A percentile compares a stretch with the other conserved stretches of the same genome.
phyloP scores from a whole-genome alignment of 192 early-diverging fungal species.

The Obelidium mucronatum region DNA sequence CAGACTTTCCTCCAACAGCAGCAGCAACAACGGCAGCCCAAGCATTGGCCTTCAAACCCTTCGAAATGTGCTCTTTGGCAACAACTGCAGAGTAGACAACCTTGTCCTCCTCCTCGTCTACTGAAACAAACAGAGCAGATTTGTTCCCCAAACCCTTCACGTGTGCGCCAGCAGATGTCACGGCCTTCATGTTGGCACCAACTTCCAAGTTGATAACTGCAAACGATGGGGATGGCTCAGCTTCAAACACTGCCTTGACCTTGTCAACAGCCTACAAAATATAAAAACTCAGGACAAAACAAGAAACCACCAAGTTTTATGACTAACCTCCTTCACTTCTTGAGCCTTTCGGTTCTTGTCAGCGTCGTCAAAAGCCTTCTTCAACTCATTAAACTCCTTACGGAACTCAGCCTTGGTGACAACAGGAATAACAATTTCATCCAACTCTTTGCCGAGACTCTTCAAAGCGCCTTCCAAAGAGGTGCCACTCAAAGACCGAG shows the following conservation, averaged over 20 bases:
- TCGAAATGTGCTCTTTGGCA: conserved; percentile 69
- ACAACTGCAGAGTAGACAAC: conserved; percentile 87
- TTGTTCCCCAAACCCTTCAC: conserved; percentile 85
- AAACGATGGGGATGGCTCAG: conserved; percentile 65
- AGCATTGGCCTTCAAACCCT: conserved; percentile 87
- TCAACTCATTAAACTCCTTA: conserved; percentile 72
- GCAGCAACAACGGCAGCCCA: conserved; percentile 89
- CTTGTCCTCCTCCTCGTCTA: conserved; percentile 70
- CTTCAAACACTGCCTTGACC: conserved; percentile 76
- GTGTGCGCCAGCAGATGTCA: conserved; percentile 77
- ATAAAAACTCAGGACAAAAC: background rate
- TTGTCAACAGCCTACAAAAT: conserved; percentile 65
- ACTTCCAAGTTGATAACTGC: conserved; percentile 68
- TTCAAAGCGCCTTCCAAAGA: conserved; percentile 84
- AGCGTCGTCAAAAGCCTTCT: conserved; percentile 84
- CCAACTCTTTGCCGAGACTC: conserved; percentile 77
- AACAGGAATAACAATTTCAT: conserved; percentile 79
- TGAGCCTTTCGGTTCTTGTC: conserved; percentile 90
- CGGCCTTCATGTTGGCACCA: conserved; percentile 85
- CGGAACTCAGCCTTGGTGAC: conserved; percentile 80
- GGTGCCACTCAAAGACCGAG: conserved; percentile 63
- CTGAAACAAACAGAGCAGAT: conserved; percentile 85
- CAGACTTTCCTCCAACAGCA: conserved; percentile 89
- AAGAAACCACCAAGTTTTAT: background rate
- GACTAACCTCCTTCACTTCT: conserved; percentile 76